Evolutionary conservation across 495 filamentous ascomycete species (phyloP), one percentile per base, ranked within the genome.

Genomic region (Parmelia sp.): DNA sequence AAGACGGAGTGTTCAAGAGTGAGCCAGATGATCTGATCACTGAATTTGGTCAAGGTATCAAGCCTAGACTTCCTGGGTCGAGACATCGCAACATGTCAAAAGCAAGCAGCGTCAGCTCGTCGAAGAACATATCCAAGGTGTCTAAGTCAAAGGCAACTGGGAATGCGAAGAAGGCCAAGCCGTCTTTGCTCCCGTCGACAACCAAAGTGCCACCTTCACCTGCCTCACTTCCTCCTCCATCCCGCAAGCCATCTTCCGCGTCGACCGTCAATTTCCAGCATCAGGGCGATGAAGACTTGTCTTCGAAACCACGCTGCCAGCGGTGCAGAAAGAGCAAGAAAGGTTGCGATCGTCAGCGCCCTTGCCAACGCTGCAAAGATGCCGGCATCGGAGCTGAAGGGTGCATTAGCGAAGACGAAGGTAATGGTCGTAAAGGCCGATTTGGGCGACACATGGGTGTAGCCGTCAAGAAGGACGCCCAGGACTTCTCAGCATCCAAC

Each of bases 291-390:
- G 90, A 95, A 57, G 92, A 96, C 67, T 78, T 96, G 25, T 95
- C 90, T 2, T 90, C 88, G 44, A 96, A 97, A 76, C 94, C 94
- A 36, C 92, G 94, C 68, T 98, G 94, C 81, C 94, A 97, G 73
- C 90, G 94, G 55, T 98, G 94, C 80, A 88, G 94, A 66, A 97
- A 97, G 84, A 97, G 92, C 74, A 98, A 98, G 82, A 98, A 98
- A 77, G 94, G 94, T 9, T 98, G 94, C 72, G 95, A 98, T 79
- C 87, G 94, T 61, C 92, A 96, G 71, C 86, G 94, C 47, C 94
- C 94, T 15, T 98, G 94, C 71, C 89, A 90, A 44, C 84, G 94
- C 65, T 98, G 94, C 84, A 90, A 90, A 72, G 94, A 98, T 77
- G 94, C 95, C 33, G 94, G 94, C 19, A 88, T 98, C 70, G 87